A percentile compares a stretch with the other conserved stretches of the same genome.
These are phyloP conservation scores for Globisporangium cylindrosporum DNA, from an alignment of 352 stramenopile species.

Conservation along the genomic window DNA sequence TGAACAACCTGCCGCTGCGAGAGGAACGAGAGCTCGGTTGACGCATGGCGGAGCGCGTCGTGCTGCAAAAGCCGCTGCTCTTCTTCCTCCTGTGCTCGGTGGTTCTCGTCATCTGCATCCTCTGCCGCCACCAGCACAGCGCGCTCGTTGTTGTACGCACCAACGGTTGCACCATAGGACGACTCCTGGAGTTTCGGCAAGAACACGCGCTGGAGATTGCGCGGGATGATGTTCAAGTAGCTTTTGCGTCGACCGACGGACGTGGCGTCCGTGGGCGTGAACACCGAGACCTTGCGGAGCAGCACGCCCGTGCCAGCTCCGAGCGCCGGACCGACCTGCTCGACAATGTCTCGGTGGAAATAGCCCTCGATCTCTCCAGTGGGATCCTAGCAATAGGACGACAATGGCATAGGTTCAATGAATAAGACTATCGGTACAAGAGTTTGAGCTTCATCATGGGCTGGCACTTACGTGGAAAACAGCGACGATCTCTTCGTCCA, in stretches of 20 bases:
- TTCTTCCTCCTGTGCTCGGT: constrained; percentile 21
- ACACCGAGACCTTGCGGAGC: constrained; percentile 71
- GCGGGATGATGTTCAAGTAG: constrained; percentile 71
- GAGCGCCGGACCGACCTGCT: constrained; percentile 60
- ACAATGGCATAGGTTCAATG: background rate
- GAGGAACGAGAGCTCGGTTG: constrained; percentile 70
- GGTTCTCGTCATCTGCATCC: constrained; percentile 22
- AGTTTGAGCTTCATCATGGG: background rate
- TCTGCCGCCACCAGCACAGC: constrained; percentile 32
- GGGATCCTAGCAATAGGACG: constrained; percentile 48
- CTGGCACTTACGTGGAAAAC: constrained; percentile 62
- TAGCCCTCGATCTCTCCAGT: constrained; percentile 77
- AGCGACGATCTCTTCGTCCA: constrained; percentile 80
- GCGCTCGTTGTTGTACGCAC: constrained; percentile 44
- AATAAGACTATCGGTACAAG: background rate
- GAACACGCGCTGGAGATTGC: constrained; percentile 65
- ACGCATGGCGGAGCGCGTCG: constrained; percentile 50
- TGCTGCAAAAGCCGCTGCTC: constrained; percentile 39
- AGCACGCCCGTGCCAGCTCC: constrained; percentile 45
- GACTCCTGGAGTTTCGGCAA: constrained; percentile 26
- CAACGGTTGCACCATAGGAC: constrained; percentile 32
- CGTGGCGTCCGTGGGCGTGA: constrained; percentile 50
- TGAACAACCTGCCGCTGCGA: constrained; percentile 80
- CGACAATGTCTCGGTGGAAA: constrained; percentile 77
- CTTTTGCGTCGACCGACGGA: constrained; percentile 43